Evolutionary conservation across 202 grass and related monocot genomes (phyloP).

Genomic region (Hordeum pubiflorum): DNA sequence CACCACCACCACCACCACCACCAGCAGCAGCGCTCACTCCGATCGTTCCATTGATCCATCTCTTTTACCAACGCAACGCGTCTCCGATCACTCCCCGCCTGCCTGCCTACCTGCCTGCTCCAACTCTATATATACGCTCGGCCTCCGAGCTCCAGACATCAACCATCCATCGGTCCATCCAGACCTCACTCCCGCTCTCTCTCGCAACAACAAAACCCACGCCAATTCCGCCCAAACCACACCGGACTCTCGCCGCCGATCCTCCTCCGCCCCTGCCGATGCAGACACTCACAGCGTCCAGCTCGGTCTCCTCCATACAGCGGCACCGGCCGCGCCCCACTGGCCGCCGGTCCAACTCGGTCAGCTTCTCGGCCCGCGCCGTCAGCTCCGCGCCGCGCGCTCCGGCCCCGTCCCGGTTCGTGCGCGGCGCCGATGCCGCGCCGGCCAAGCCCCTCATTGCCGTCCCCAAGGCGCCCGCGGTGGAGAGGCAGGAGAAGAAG

Average conservation of each 20-base stretch:
- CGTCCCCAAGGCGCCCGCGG: not conserved
- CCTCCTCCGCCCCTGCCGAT: not conserved
- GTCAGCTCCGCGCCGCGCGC: conserved; percentile 15
- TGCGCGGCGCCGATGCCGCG: not conserved
- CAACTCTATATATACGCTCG: not conserved
- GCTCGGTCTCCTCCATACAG: conserved; percentile 33
- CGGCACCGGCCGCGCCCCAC: not conserved
- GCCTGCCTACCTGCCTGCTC: not conserved
- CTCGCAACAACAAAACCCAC: not conserved
- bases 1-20: not conserved
- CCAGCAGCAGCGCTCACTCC: not conserved
- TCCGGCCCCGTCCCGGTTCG: not conserved
- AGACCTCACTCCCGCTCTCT: not conserved
- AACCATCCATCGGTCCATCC: not conserved
- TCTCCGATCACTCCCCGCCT: not conserved
- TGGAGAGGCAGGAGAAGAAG: not conserved
- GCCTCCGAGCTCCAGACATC: not conserved
- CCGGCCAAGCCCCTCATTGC: conserved; percentile 25
- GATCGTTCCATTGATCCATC: not conserved
- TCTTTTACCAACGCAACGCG: not conserved
- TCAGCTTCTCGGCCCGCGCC: conserved; percentile 20
- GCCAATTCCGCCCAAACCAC: not conserved
- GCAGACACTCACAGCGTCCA: conserved; percentile 22
- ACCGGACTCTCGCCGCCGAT: not conserved
- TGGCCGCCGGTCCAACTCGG: not conserved